Percentiles rank a stretch among this genome's conserved stretches.
Evolutionary conservation across 768 basidiomycete genomes (phyloP).

Genomic region (Termitomyces sp.): DNA sequence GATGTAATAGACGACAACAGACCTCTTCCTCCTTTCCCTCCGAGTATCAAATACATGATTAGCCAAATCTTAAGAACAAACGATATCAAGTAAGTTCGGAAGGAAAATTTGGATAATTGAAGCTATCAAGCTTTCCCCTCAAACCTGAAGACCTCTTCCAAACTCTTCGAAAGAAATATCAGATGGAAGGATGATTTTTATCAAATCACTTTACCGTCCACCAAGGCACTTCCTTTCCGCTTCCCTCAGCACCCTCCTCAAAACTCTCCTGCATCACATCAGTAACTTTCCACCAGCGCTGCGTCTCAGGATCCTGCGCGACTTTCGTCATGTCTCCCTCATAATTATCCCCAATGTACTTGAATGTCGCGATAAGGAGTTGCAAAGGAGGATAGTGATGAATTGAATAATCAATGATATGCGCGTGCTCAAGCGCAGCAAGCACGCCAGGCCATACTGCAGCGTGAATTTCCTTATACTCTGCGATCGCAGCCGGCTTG

Average conservation of each 20-base stretch:
- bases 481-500: constrained; percentile 43
- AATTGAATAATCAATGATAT: constrained; percentile 76
- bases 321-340: constrained; percentile 61
- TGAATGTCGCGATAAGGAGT: constrained; percentile 76
- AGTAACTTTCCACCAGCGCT: constrained; percentile 72
- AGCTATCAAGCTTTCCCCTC: constrained; percentile 33
- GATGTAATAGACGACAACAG: background rate
- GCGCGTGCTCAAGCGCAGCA: constrained; percentile 50
- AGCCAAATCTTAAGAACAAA: background rate
- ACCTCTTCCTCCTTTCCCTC: background rate
- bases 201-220: constrained; percentile 42
- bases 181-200: background rate
- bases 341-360: constrained; percentile 64
- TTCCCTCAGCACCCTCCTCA: constrained; percentile 63
- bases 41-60: background rate
- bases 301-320: constrained; percentile 63
- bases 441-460: constrained; percentile 69
- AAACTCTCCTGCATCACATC: constrained; percentile 78
- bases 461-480: constrained; percentile 56
- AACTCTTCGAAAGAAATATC: constrained; percentile 24
- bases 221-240: constrained; percentile 67
- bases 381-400: constrained; percentile 56
- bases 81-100: too few relatives aligned
- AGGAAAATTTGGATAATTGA: background rate
- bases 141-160: constrained; percentile 70